These are phyloP conservation scores for Rhododendron henanense DNA, from an alignment of 148 eudicot genomes.

Conservation along the genomic window DNA sequence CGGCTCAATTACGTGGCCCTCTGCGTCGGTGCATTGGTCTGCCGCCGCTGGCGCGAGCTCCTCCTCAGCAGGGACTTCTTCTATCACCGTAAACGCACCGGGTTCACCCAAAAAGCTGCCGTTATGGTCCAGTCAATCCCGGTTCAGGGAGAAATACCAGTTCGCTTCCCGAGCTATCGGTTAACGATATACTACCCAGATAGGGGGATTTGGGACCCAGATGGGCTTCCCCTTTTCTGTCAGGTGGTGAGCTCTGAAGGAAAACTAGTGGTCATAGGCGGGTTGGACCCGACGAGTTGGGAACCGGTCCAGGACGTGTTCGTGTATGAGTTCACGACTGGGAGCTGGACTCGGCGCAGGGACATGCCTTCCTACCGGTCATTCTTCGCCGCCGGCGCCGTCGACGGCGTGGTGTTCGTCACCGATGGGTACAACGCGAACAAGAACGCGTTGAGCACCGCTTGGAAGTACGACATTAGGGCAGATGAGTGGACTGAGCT, in stretches of 20 bases:
- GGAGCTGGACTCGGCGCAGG: too few species aligned
- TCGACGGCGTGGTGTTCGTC: constrained; percentile 10
- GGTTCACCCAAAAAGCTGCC: constrained; percentile 35
- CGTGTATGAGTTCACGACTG: too few species aligned
- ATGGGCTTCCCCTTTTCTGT: constrained; percentile 59
- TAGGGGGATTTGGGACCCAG: constrained; percentile 38
- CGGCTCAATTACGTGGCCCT: constrained; percentile 39
- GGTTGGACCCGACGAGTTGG: constrained; percentile 49
- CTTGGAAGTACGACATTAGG: constrained; percentile 39
- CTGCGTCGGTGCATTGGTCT: constrained; percentile 30
- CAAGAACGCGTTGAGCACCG: constrained; percentile 46
- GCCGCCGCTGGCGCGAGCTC: constrained; percentile 42
- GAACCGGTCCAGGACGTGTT: too few species aligned
- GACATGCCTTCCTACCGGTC: too few species aligned
- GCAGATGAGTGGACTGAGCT: constrained; percentile 56
- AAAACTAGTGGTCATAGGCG: constrained; percentile 57
- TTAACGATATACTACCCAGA: constrained; percentile 41
- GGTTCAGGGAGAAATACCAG: constrained; percentile 15
- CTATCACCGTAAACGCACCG: constrained; percentile 33
- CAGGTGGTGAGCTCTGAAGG: constrained; percentile 53
- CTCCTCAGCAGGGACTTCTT: constrained; percentile 31
- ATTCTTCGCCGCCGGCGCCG: too few species aligned
- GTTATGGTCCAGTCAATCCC: constrained; percentile 46
- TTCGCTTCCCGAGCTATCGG: constrained; percentile 25
- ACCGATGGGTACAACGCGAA: constrained; percentile 68